These are phyloP conservation scores for Ilyonectria robusta DNA, from an alignment of 2,329 filamentous ascomycete species.

Conservation along the genomic window DNA sequence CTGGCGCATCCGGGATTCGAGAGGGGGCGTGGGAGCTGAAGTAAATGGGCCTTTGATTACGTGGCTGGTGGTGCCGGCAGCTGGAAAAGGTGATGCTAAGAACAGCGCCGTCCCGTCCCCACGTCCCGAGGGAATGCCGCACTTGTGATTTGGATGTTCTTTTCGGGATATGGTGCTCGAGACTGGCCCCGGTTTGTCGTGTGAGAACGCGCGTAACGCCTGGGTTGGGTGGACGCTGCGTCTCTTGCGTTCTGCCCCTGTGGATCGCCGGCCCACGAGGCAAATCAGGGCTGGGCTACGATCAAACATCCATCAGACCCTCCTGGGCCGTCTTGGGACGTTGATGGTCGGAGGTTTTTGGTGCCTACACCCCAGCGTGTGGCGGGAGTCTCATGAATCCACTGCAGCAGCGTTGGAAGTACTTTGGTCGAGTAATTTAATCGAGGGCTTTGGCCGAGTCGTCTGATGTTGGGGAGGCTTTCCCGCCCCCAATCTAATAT, in stretches of 20 bases:
- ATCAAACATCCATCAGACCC: slow-evolving; percentile 4
- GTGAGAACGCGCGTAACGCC: background rate
- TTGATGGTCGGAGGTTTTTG: slow-evolving; percentile 1
- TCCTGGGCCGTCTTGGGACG: background rate
- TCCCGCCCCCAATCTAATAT: background rate
- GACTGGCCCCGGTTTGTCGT: background rate
- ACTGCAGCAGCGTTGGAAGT: background rate
- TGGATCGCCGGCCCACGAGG: background rate
- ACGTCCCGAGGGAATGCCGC: background rate
- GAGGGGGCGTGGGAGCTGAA: background rate
- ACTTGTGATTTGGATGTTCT: background rate
- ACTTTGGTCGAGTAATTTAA: background rate
- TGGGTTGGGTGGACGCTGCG: background rate
- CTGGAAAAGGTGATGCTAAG: background rate
- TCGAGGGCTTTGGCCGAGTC: background rate
- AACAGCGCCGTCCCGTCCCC: background rate
- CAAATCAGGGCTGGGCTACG: background rate
- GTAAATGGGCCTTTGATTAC: background rate
- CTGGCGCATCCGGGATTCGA: background rate
- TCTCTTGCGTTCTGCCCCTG: background rate
- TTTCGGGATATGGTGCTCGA: background rate
- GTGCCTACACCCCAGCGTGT: slow-evolving; percentile 12
- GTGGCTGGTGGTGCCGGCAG: background rate
- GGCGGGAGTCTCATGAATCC: background rate
- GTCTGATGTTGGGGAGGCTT: background rate